Base-by-base conservation (phyloP, 225 moss, liverwort and hornwort species). In the Rhytidiadelphus loreus region DNA sequence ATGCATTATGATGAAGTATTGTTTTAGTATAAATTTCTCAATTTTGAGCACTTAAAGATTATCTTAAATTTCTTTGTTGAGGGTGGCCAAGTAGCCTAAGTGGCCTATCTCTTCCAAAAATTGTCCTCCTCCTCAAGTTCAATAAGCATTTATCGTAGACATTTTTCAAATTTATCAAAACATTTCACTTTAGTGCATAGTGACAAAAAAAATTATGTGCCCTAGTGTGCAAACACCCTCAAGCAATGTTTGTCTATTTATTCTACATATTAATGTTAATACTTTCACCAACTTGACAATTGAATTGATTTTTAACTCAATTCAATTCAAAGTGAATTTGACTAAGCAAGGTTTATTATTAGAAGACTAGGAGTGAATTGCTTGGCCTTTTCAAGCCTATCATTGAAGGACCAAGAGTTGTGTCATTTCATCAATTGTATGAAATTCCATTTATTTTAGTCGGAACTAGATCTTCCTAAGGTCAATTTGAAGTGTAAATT, bases 401-500 rank as follows among this genome's bases (percentile, higher is more conserved):
- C 4, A 21, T 21, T 22, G 6, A 60, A 60, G 14, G 32, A 60
- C 14, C 20, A 81, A 43, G 21, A 60, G 8, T 81, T 59, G 13
- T 44, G 6, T 60, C 59, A 60, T 21, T 59, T 32, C 32, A 28
- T 57, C 39, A 56, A 39, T 12, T 23, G 1, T 78, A 78, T 56
- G 17, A 39, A 57, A 26, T 78, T 39, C 9, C 3, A 43, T 81
- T 44, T 10, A 30, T 48, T 74, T 7, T 32, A 19, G 2, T 60
- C 0, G 0, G 0, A 2, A 44, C 3, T 0, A 12, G 6, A 81
- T 22, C 9, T 43, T 30, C 1, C 15, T 3, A 44, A 32, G 14
- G 3, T 6, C 6, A 44, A 43, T 9, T 81, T 33, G 7, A 61
- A 46, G 32, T 44, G 3, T 11, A 44, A 6, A 46, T 23, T 32